Evolutionary conservation across 2,329 filamentous ascomycete species (phyloP).

Genomic region (Tolypocladium capitatum): DNA sequence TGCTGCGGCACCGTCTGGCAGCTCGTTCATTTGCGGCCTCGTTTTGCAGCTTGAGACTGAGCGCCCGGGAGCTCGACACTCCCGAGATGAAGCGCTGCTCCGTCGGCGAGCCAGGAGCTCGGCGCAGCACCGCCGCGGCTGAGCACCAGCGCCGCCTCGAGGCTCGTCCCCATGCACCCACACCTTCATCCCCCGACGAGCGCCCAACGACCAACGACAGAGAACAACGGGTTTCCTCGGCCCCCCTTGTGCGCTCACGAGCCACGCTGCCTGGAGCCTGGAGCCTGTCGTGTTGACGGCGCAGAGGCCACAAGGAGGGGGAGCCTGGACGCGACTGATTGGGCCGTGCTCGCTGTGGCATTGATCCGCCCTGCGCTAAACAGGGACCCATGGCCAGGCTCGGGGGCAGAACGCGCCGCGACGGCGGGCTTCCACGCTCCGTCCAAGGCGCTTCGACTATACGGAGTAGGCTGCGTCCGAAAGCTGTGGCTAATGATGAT

Average conservation of each 20-base stretch:
- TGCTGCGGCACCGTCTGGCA: too few relatives aligned
- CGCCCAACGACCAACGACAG: too few relatives aligned
- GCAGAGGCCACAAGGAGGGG: slow-evolving; percentile 6
- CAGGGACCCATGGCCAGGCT: slow-evolving; percentile 11
- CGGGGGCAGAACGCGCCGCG: too few relatives aligned
- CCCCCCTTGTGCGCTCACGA: neutral
- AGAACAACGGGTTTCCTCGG: neutral
- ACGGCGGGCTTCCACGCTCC: too few relatives aligned
- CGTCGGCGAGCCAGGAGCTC: neutral
- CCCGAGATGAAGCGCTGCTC: neutral
- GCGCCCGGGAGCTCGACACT: neutral
- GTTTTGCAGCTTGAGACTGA: too few relatives aligned
- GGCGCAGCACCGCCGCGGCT: neutral
- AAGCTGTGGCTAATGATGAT: neutral
- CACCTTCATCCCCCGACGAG: too few relatives aligned
- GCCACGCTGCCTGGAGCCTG: slow-evolving; percentile 11
- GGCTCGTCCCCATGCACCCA: too few relatives aligned
- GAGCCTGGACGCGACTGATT: slow-evolving; percentile 11
- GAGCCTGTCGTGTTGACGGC: slow-evolving; percentile 15
- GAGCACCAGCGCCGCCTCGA: too few relatives aligned
- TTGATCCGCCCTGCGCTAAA: slow-evolving; percentile 18
- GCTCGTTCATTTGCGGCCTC: too few relatives aligned
- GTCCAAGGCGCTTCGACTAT: neutral
- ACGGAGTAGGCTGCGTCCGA: neutral
- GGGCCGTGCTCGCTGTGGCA: slow-evolving; percentile 13